Evolutionary conservation across 2,329 filamentous ascomycete species (phyloP), one percentile per base, ranked within the genome.

Genomic region (Diaporthe citriasiana): DNA sequence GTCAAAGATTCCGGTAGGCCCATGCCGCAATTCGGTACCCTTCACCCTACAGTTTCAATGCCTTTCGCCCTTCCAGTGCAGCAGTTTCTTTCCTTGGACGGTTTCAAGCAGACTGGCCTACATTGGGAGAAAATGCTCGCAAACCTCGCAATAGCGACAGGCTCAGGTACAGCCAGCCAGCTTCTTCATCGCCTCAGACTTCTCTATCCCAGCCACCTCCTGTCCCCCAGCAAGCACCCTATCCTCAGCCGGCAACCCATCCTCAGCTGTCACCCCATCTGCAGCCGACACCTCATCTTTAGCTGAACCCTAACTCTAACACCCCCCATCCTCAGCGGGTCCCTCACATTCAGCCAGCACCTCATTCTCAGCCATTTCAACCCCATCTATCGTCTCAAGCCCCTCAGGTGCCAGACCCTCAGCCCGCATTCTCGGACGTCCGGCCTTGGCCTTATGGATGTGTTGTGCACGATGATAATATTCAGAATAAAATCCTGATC

Each of bases 401-500:
- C 22, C 35, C n/a, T 40, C 15, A 33, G 25, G 22, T 40, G 22
- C 33, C 35, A 27, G 42, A 42, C 15, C 56, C 35, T 6, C 15
- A 60, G 35, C 4, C 35, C 56, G 53, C 53, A 22, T 22, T 8
- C 27, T 56, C 15, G 12, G 13, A 56, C 8, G 27, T 56, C 13
- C 15, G 8, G 35, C 13, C 13, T 22, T 60, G n/a, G 42, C 35
- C 15, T 27, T 60, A 60, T 15, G n/a, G 56, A 30, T 56, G 47
- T 25, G 22, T 51, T 22, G 25, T 15, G 12, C 4, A 51, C 19
- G 47, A 51, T 2, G 47, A 33, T 56, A 33, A 6, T 13, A 60
- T 60, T 60, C 15, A 60, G 7, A 60, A 60, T 22, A 40, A 60
- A n/a, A 60, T 40, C 42, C 5, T 60, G 19, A 60, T 60, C 10